Percentiles rank a stretch among this genome's conserved stretches.
These are phyloP conservation scores for Salix caprea DNA, from an alignment of 345 rosid species.

Conservation along the genomic window DNA sequence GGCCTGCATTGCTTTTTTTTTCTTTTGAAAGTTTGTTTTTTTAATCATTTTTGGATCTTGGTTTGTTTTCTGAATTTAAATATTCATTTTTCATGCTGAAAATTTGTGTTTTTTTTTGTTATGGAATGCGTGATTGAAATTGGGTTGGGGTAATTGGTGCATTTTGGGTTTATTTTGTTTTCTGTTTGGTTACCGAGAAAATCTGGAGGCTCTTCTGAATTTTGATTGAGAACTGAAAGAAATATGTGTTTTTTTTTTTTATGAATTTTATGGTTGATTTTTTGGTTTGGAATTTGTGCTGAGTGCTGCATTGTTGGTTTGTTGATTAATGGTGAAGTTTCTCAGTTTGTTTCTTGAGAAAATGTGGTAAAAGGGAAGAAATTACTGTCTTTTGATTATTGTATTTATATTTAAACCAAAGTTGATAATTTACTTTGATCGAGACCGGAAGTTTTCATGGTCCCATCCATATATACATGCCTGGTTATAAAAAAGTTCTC, in stretches of 20 bases:
- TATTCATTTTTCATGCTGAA: not conserved
- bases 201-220: not conserved
- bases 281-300: not conserved
- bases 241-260: too few species aligned
- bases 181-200: slow-evolving; percentile 14
- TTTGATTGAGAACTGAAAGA: not conserved
- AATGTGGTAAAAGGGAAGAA: not conserved
- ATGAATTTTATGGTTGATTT: not conserved
- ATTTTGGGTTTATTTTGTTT: not conserved
- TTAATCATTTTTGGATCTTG: not conserved
- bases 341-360: not conserved
- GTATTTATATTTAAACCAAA: too few species aligned
- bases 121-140: not conserved
- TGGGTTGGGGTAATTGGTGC: not conserved
- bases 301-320: not conserved
- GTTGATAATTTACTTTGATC: not conserved
- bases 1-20: slow-evolving; percentile 11
- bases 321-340: not conserved
- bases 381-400: not conserved
- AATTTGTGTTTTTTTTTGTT: not conserved
- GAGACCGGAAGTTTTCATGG: not conserved
- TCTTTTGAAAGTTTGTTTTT: not conserved
- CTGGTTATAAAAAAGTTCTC: not conserved
- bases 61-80: not conserved
- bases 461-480: not conserved